phyloP scores from a whole-genome alignment of 2,329 filamentous ascomycete genomes.

The Orbilia brochopaga region DNA sequence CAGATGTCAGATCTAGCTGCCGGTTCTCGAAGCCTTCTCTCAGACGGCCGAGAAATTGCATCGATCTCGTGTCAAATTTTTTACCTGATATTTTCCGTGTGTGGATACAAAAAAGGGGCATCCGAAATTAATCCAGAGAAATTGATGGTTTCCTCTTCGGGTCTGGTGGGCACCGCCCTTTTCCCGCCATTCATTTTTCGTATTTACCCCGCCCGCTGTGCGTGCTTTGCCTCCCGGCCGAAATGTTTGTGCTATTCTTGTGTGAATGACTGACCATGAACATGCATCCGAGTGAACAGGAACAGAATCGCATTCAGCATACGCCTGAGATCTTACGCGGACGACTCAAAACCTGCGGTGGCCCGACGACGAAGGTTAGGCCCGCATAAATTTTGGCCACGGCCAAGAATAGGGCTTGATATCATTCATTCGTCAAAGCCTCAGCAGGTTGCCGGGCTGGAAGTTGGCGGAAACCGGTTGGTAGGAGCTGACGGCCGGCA shows the following conservation, averaged over 20 bases:
- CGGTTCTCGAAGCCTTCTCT: constrained; percentile 18
- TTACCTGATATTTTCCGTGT: constrained; percentile 10
- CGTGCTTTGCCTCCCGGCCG: constrained; percentile 35
- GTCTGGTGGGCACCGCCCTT: not conserved
- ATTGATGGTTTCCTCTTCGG: constrained; percentile 3
- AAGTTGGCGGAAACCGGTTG: constrained; percentile 33
- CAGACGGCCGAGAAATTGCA: constrained; percentile 32
- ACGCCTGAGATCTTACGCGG: constrained; percentile 13
- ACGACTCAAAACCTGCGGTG: constrained; percentile 32
- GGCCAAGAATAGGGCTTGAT: constrained; percentile 46
- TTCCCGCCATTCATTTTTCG: constrained; percentile 18
- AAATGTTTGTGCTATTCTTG: constrained; percentile 29
- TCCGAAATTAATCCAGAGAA: not conserved
- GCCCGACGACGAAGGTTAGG: constrained; percentile 21
- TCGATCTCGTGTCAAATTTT: constrained; percentile 14
- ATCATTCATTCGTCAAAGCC: constrained; percentile 30
- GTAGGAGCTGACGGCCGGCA: constrained; percentile 31
- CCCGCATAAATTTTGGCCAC: constrained; percentile 4
- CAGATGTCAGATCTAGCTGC: constrained; percentile 24
- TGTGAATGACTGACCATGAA: not conserved
- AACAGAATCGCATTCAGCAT: constrained; percentile 1
- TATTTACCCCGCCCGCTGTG: constrained; percentile 44
- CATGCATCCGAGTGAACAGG: constrained; percentile 12
- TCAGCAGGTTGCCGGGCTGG: constrained; percentile 12
- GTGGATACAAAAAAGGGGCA: not conserved